Conservation (phyloP, 2,329 filamentous ascomycete species). For the Paradendryphiella salina region DNA sequence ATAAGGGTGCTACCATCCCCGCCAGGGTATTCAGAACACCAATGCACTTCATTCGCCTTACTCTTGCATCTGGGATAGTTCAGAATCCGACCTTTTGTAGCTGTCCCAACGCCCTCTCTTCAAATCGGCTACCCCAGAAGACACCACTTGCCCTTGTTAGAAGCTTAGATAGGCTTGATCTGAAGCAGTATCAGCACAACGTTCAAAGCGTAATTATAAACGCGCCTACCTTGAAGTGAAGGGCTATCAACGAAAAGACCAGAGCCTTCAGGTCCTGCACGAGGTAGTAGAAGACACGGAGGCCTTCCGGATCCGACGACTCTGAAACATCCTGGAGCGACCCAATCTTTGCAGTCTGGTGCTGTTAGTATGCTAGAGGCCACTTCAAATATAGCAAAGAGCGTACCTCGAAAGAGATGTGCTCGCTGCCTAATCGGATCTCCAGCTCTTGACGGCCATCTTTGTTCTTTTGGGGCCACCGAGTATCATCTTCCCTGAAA, state of each 20-base stretch:
- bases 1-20: not conserved
- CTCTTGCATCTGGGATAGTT: not conserved
- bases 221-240: constrained; percentile 83
- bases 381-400: not conserved
- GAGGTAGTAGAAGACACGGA: constrained; percentile 97
- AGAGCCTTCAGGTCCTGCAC: constrained; percentile 96
- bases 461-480: constrained; percentile 99
- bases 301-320: constrained; percentile 90
- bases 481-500: constrained; percentile 88
- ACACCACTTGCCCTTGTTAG: not conserved
- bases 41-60: constrained; percentile 2
- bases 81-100: not conserved
- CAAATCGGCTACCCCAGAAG: not conserved
- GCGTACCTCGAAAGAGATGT: constrained; percentile 93
- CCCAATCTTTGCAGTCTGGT: constrained; percentile 93
- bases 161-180: constrained; percentile 70
- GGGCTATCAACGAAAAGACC: constrained; percentile 91
- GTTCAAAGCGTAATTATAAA: no score
- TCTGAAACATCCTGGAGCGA: constrained; percentile 96
- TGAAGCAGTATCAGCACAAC: constrained; percentile 30
- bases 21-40: not conserved
- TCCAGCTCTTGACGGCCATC: constrained; percentile 96
- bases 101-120: not conserved
- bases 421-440: constrained; percentile 88
- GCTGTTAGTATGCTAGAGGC: constrained; percentile 23